Percentiles rank a stretch among this genome's conserved stretches.
Evolutionary conservation across 2,329 filamentous ascomycete species (phyloP).

Genomic region (Microsporum canis): DNA sequence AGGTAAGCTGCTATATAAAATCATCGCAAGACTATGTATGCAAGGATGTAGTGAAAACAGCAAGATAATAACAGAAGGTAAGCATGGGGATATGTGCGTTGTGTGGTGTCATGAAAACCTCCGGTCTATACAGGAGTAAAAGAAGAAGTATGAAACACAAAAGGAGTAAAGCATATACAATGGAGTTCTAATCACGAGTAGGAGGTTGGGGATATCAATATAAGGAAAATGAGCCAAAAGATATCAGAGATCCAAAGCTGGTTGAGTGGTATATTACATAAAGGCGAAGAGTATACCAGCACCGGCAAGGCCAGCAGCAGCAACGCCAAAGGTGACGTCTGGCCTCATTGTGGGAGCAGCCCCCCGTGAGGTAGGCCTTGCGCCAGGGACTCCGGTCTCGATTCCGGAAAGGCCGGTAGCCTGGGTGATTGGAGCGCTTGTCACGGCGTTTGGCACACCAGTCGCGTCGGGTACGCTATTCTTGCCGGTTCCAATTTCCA

Average conservation of each 20-base stretch:
- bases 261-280: slow-evolving; percentile 5
- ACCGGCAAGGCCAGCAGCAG: slow-evolving; percentile 10
- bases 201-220: not conserved
- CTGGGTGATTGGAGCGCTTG: slow-evolving; percentile 11
- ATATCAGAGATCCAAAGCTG: not conserved
- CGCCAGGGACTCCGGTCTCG: not conserved
- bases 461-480: slow-evolving; percentile 42
- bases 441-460: slow-evolving; percentile 16
- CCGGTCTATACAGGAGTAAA: not conserved
- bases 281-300: slow-evolving; percentile 14
- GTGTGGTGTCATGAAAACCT: not conserved
- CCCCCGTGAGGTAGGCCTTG: not conserved
- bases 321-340: slow-evolving; percentile 9
- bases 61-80: not conserved
- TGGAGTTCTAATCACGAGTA: not conserved
- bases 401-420: slow-evolving; percentile 7
- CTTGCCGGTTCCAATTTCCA: slow-evolving; percentile 42
- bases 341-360: slow-evolving; percentile 9
- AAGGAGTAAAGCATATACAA: not conserved
- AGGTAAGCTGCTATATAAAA: not conserved
- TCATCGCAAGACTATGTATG: not conserved
- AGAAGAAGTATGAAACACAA: not conserved
- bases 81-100: not conserved
- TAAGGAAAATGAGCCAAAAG: not conserved
- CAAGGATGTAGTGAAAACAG: not conserved